phyloP scores from a whole-genome alignment of 2,329 filamentous ascomycete species.

The Xylaria sp. region DNA sequence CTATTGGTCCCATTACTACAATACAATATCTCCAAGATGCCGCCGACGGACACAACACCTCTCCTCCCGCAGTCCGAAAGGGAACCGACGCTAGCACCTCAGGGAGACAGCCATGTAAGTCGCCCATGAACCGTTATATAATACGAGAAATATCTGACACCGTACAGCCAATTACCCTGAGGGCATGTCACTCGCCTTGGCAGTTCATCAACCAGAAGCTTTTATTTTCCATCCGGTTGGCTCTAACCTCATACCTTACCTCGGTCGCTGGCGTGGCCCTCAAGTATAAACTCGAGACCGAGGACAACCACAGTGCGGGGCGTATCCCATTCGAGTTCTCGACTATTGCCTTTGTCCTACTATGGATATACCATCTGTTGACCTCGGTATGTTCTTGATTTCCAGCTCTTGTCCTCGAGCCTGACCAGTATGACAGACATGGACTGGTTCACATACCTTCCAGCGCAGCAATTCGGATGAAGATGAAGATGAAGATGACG shows the following conservation, averaged over 20 bases:
- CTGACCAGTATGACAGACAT: conserved; percentile 45
- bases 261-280: conserved; percentile 49
- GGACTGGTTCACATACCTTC: conserved; percentile 59
- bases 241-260: conserved; percentile 51
- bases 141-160: conserved; percentile 35
- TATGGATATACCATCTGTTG: conserved; percentile 53
- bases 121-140: not conserved
- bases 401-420: not conserved
- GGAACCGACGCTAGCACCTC: conserved; percentile 24
- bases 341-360: conserved; percentile 49
- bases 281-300: conserved; percentile 52
- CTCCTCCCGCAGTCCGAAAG: conserved; percentile 35
- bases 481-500: conserved; percentile 32
- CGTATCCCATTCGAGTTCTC: conserved; percentile 57
- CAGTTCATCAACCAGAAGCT: conserved; percentile 51
- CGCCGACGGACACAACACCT: conserved; percentile 37
- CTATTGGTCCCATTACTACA: not conserved
- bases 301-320: conserved; percentile 48
- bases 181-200: conserved; percentile 60
- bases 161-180: conserved; percentile 56
- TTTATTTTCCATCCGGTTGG: conserved; percentile 51
- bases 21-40: conserved; percentile 28
- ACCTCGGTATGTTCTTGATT: conserved; percentile 50
- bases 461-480: conserved; percentile 48
- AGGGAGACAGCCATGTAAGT: conserved; percentile 43